Base-by-base conservation (phyloP, 1,284 basidiomycete species). In the Takashimella tepidaria region DNA sequence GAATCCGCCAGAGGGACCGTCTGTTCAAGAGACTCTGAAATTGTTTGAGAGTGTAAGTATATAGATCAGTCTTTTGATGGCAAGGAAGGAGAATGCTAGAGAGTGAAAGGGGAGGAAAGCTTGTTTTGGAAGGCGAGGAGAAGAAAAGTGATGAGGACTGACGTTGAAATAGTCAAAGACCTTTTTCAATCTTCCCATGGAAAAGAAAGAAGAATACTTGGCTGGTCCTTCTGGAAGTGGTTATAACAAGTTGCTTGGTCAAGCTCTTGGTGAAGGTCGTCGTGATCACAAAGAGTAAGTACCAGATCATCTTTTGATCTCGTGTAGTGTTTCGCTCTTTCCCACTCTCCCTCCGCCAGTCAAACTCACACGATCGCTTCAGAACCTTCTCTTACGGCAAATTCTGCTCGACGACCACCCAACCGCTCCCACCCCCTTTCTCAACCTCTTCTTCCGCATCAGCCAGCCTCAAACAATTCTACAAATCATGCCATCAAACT, bases 221-320 rank as follows among this genome's bases (percentile, higher is more conserved):
- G 59, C 61, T 11, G 55, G 57, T 2, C 41, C 40, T 25, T 54
- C 51, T 26, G 61, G 61, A 4, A 54, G 54, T 8, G 61, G 61
- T 16, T 63, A 63, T 41, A 58, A 47, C 20, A 60, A 57, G 44
- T 54, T 57, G 22, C 47, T 58, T 21, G 50, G 55, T 16, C 61
- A 63, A 43, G 59, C 58, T 44, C 51, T 63, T 4, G 61, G 61
- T 13, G 50, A 58, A 41, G 57, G 57, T n/a, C 58, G 56, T 48
- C 27, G 59, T 13, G 61, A 63, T 49, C 57, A 63, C 46, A 60
- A 60, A 52, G 61, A 63, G 61, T 60, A 27, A 53, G 59, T 47
- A 31, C 6, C n/a, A 23, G n/a, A 44, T 44, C 43, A 44, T 19
- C 43, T 44, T 6, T 44, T 20, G 12, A 41, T 41, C 40, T n/a